Base-by-base conservation (phyloP, 1,284 basidiomycete genomes). In the Tilletia caries region DNA sequence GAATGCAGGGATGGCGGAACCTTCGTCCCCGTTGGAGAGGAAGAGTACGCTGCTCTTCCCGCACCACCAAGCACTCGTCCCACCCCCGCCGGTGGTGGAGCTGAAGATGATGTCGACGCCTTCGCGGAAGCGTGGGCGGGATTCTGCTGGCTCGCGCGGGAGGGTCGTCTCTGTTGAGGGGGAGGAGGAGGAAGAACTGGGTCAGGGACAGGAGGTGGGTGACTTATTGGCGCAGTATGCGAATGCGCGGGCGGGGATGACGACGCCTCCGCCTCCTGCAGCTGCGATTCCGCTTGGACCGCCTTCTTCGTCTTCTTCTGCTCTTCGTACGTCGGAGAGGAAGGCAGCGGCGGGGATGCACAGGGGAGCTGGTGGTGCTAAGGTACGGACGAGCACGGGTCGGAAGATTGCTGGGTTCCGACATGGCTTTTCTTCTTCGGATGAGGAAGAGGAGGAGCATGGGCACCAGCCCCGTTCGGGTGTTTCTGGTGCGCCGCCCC, bases 21-120 rank as follows among this genome's bases (percentile, higher is more conserved):
- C 74, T 32, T 75, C 74, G n/a, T 78, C 77, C 52, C 78, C 78
- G 18, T 70, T 79, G 15, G 78, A 74, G 12, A 73, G 78, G 58
- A 79, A 79, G 71, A 76, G 76, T 68, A 74, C 71, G 13, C 71
- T 70, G 46, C 41, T 58, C 67, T 71, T 29, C 71, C 68, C 64
- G 25, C 46, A 23, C 20, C 46, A n/a, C 46, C 46, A 4, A 50
- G 46, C 46, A 50, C 20, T 23, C 20, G 46, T 23, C 20, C 20
- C 25, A 23, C 46, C 20, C 20, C 46, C n/a, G n/a, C 18, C 46
- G 46, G 20, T 50, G 25, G 20, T 50, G 20, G 46, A 50, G 25
- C 46, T 50, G 20, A 71, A 76, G 44, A 71, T 75, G 48, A 69
- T 70, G 3, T 68, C 73, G 46, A 71, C 67, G 54, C 34, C 70